These are phyloP conservation scores for Elaeagnus macrophylla DNA, from an alignment of 306 rosid species.

Conservation along the genomic window DNA sequence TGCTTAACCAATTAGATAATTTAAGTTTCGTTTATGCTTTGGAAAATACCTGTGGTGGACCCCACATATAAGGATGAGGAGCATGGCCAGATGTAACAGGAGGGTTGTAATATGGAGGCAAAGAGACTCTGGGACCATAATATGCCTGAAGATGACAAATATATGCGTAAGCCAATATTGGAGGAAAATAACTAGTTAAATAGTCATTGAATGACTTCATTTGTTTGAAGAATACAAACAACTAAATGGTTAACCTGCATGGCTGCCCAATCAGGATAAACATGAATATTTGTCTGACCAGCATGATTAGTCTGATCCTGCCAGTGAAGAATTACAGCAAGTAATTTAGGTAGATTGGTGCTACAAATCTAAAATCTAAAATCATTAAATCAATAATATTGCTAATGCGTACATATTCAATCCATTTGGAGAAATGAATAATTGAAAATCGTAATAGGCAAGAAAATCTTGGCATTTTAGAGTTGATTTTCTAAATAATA, in stretches of 20 bases:
- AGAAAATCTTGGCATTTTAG: no score
- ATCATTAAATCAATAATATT: no score
- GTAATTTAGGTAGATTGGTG: neutral
- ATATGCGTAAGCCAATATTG: slow-evolving; percentile 13
- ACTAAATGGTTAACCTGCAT: slow-evolving; percentile 60
- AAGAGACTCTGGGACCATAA: slow-evolving; percentile 78
- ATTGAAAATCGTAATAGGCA: no score
- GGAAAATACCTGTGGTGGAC: slow-evolving; percentile 75
- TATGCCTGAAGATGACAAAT: slow-evolving; percentile 48
- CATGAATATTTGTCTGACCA: slow-evolving; percentile 49
- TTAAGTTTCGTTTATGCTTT: slow-evolving; percentile 3
- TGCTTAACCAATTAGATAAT: neutral
- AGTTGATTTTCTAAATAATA: no score
- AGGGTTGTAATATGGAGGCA: slow-evolving; percentile 76
- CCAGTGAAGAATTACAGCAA: slow-evolving; percentile 2
- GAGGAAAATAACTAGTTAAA: neutral
- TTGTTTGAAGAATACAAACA: neutral
- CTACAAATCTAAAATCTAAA: neutral
- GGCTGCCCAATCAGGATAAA: slow-evolving; percentile 89
- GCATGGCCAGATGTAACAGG: slow-evolving; percentile 70
- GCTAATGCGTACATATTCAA: no score
- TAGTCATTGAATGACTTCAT: neutral
- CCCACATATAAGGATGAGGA: slow-evolving; percentile 96
- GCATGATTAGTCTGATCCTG: slow-evolving; percentile 59
- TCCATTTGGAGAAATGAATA: no score